Evolutionary conservation across 192 early-diverging fungal species (phyloP).

Genomic region (Rhizophagus sp.): DNA sequence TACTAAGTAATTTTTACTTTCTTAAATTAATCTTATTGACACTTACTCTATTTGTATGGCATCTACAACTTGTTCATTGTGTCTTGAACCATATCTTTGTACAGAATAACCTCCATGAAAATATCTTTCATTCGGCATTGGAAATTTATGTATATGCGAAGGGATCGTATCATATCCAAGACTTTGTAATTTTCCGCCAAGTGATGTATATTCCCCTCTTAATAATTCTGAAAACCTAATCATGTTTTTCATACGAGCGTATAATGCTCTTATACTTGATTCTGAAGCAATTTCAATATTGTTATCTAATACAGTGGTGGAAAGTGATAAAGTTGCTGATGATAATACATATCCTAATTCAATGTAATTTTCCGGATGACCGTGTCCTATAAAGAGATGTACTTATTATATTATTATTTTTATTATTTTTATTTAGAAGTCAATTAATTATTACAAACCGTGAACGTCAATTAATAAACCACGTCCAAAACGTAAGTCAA

Average conservation of each 20-base stretch:
- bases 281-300: background rate
- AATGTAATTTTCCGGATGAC: constrained; percentile 4
- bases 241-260: background rate
- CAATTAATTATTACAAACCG: background rate
- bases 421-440: background rate
- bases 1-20: background rate
- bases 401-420: too few species aligned
- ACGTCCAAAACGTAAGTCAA: background rate
- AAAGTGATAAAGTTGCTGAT: background rate
- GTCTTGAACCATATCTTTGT: constrained; percentile 9
- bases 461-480: constrained; percentile 9
- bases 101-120: constrained; percentile 19
- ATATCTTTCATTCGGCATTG: background rate
- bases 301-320: background rate
- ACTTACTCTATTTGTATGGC: constrained; percentile 16
- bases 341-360: background rate
- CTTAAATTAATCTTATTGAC: background rate
- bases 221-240: constrained; percentile 4
- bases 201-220: background rate
- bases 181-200: constrained; percentile 15
- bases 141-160: constrained; percentile 14
- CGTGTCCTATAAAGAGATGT: background rate
- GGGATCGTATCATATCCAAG: constrained; percentile 13
- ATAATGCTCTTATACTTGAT: constrained; percentile 13
- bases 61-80: constrained; percentile 1